These are phyloP conservation scores for Salix exigua DNA, from an alignment of 345 rosid genomes.

Conservation along the genomic window DNA sequence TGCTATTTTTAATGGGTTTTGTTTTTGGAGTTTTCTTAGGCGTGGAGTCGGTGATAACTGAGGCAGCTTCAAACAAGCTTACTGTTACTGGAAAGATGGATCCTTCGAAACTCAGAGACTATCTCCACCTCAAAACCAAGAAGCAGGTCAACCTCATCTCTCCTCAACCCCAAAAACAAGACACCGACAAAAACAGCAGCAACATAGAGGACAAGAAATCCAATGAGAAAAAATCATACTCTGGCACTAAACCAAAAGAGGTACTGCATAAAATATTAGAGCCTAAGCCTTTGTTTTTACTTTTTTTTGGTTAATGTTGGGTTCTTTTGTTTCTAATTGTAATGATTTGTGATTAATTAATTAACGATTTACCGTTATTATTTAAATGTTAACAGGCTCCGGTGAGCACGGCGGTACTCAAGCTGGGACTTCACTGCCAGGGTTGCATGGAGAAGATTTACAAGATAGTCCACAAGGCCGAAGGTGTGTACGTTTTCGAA, in stretches of 20 bases:
- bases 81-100: constrained; percentile 75
- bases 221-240: constrained; percentile 16
- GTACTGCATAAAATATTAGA: constrained; percentile 12
- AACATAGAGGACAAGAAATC: constrained; percentile 10
- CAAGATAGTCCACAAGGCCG: constrained; percentile 41
- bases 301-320: neutral
- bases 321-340: neutral
- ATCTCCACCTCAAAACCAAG: constrained; percentile 41
- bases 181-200: constrained; percentile 20
- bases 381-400: constrained; percentile 35
- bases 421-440: constrained; percentile 57
- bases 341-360: neutral
- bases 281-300: too few relatives aligned
- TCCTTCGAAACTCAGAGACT: constrained; percentile 47
- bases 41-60: constrained; percentile 61
- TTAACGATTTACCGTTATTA: neutral
- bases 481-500: constrained; percentile 38
- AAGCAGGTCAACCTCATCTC: constrained; percentile 72
- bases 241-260: constrained; percentile 49
- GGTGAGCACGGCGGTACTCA: constrained; percentile 58
- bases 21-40: constrained; percentile 29
- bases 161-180: constrained; percentile 69
- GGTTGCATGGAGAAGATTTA: constrained; percentile 71
- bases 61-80: constrained; percentile 45
- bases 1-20: neutral